Percentiles rank a stretch among this genome's conserved stretches.
phyloP scores from a whole-genome alignment of 176 grass and related monocot species.

The Urochloa ruziziensis region DNA sequence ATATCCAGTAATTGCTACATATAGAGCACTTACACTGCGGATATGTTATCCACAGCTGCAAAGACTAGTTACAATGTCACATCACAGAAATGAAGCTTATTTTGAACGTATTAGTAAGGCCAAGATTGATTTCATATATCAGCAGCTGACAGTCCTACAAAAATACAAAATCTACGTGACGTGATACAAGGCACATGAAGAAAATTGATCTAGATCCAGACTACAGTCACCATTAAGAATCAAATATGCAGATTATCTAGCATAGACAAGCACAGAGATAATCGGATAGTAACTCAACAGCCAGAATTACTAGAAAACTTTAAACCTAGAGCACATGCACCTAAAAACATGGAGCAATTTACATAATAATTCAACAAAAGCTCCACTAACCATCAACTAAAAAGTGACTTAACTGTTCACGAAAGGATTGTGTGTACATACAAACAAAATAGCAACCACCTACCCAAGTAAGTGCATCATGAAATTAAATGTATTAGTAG shows the following conservation, averaged over 20 bases:
- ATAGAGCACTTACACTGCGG: not conserved
- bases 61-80: not conserved
- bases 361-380: constrained; percentile 1
- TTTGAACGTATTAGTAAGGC: constrained; percentile 3
- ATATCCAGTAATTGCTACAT: not conserved
- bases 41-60: not conserved
- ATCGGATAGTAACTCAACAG: not conserved
- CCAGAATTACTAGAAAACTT: not conserved
- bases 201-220: not conserved
- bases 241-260: not conserved
- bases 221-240: not conserved
- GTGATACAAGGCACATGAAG: not conserved
- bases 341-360: not conserved
- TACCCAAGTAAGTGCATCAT: not conserved
- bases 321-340: not conserved
- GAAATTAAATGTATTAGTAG: not conserved
- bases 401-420: not conserved
- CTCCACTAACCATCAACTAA: not conserved
- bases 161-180: not conserved
- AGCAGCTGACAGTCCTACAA: not conserved
- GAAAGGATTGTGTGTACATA: not conserved
- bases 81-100: constrained; percentile 1
- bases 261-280: not conserved
- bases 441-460: not conserved
- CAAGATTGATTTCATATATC: not conserved